Evolutionary conservation across 805 yeast genomes (phyloP).

Genomic region (Metschnikowia reukaufii): DNA sequence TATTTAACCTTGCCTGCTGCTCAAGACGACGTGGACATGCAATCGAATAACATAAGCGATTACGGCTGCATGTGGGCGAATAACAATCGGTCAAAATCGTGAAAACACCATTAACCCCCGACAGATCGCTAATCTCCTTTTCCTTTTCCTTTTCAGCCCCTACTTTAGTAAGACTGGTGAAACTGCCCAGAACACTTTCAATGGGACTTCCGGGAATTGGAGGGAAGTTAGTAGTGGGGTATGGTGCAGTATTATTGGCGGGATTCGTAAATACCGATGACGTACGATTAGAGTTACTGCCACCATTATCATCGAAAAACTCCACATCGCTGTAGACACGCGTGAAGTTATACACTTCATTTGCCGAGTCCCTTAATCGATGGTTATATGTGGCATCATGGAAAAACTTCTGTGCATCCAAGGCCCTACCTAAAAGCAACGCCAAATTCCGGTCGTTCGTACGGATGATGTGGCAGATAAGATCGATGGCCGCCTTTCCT

Average conservation of each 20-base stretch:
- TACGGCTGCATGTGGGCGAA: conserved; percentile 93
- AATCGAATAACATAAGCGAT: conserved; percentile 84
- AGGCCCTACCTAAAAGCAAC: conserved; percentile 79
- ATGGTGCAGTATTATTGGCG: conserved; percentile 22
- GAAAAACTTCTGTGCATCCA: conserved; percentile 91
- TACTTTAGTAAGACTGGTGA: conserved; percentile 18
- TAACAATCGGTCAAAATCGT: conserved; percentile 92
- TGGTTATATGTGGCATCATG: conserved; percentile 97
- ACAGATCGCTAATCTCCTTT: conserved; percentile 22
- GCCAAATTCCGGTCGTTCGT: conserved; percentile 93
- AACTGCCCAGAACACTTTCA: conserved; percentile 16
- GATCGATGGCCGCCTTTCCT: conserved; percentile 91
- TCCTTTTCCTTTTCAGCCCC: conserved; percentile 16
- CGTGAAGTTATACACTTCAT: conserved; percentile 84
- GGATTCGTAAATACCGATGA: conserved; percentile 24
- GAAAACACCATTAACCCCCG: conserved; percentile 83
- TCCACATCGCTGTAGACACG: conserved; percentile 51
- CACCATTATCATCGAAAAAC: conserved; percentile 34
- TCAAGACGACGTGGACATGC: conserved; percentile 95
- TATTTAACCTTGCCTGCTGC: conserved; percentile 88
- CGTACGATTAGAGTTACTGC: conserved; percentile 29
- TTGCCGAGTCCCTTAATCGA: conserved; percentile 80
- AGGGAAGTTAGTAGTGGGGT: conserved; percentile 20
- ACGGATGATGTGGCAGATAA: conserved; percentile 79
- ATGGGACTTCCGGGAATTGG: conserved; percentile 20